Evolutionary conservation across 768 basidiomycete species (phyloP).

Genomic region (Termitomyces sp.): DNA sequence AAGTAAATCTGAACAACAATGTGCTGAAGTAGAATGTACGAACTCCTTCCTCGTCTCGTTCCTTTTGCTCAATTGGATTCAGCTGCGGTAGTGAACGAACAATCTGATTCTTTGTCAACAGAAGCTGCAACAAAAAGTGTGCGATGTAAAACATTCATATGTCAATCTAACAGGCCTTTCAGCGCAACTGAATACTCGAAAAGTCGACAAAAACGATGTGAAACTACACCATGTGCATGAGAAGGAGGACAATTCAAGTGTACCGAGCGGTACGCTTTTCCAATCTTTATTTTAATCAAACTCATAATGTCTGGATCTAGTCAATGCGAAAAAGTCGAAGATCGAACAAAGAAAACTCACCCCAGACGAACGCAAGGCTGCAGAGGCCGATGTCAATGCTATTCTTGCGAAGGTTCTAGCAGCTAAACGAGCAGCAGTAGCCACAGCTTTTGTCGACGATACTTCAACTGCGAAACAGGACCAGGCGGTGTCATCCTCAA

Average conservation of each 20-base stretch:
- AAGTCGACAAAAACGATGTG: background rate
- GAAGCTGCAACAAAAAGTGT: background rate
- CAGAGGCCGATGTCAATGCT: constrained; percentile 13
- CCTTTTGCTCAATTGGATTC: background rate
- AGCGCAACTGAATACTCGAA: background rate
- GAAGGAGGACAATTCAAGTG: background rate
- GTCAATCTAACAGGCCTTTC: background rate
- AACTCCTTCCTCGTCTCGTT: background rate
- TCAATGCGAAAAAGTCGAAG: constrained; percentile 1
- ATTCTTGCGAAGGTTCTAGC: constrained; percentile 11
- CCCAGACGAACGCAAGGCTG: constrained; percentile 8
- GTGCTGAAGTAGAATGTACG: constrained; percentile 1
- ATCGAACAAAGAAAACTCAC: constrained; percentile 5
- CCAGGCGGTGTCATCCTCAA: background rate
- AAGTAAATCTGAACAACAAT: constrained; percentile 1
- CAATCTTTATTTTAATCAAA: background rate
- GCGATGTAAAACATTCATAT: background rate
- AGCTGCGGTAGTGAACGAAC: background rate
- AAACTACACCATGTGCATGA: background rate
- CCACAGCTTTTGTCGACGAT: background rate
- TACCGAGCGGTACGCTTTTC: background rate
- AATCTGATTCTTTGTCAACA: background rate
- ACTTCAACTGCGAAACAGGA: background rate
- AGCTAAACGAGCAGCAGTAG: constrained; percentile 10
- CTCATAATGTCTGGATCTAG: background rate